Percentiles rank a stretch among this genome's conserved stretches.
Conservation (phyloP, 106 monocot genomes). For the Platanthera zijinensis region DNA sequence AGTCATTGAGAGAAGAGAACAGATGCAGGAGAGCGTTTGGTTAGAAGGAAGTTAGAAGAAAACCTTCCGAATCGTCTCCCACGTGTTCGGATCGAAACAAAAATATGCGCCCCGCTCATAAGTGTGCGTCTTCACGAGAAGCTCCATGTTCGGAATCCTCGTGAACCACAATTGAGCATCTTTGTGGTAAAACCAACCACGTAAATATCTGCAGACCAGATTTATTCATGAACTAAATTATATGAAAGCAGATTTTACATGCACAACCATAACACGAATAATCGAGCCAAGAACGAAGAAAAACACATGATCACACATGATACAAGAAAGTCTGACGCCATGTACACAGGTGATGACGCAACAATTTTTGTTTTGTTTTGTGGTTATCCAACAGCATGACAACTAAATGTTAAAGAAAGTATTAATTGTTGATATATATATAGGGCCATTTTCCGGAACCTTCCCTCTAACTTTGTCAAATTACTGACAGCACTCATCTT, state of each 20-base stretch:
- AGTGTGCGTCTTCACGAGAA: slow-evolving; percentile 56
- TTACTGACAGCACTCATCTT: no score
- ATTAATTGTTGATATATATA: no score
- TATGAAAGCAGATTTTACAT: no score
- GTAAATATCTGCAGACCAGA: slow-evolving; percentile 26
- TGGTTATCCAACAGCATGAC: background rate
- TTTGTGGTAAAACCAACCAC: slow-evolving; percentile 90
- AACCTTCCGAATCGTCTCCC: slow-evolving; percentile 77
- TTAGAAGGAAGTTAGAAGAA: background rate
- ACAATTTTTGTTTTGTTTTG: background rate
- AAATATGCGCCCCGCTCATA: slow-evolving; percentile 72
- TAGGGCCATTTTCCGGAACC: no score
- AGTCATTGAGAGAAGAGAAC: no score
- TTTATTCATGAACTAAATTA: background rate
- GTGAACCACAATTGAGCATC: slow-evolving; percentile 65
- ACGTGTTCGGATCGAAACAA: slow-evolving; percentile 71
- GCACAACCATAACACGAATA: no score
- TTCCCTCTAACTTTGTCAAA: no score
- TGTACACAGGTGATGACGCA: no score
- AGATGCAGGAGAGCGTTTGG: background rate
- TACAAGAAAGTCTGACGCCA: no score
- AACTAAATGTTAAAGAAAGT: background rate
- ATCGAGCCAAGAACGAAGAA: no score
- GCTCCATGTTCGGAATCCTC: slow-evolving; percentile 59
- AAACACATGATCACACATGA: no score